A percentile compares a stretch with the other conserved stretches of the same genome.
phyloP scores from a whole-genome alignment of 2,329 filamentous ascomycete genomes.

The Colletotrichum chlorophyti region DNA sequence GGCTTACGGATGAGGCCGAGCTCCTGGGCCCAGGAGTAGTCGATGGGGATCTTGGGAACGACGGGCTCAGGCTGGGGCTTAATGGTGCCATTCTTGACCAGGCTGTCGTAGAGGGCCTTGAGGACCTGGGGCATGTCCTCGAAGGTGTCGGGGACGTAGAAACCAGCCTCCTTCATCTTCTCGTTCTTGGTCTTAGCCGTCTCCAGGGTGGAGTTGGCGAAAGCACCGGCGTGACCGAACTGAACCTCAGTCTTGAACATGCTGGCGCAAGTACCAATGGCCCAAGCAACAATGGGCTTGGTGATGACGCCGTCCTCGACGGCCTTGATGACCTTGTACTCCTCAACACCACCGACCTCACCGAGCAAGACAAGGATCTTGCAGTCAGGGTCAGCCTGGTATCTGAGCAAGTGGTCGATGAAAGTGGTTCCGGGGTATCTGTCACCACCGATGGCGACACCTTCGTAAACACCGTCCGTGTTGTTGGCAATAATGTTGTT shows the following conservation, averaged over 20 bases:
- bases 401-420: conserved; percentile 97
- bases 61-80: conserved; percentile 86
- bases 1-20: conserved; percentile 99
- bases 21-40: conserved; percentile 99
- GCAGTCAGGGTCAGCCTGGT: conserved; percentile 95
- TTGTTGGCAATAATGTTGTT: conserved; percentile 99
- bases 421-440: conserved; percentile 98
- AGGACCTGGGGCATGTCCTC: conserved; percentile 88
- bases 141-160: conserved; percentile 94
- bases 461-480: conserved; percentile 98
- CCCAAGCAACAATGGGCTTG: conserved; percentile 99
- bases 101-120: conserved; percentile 83
- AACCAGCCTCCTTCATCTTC: conserved; percentile 92
- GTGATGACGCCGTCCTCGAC: conserved; percentile 94
- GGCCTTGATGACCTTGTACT: conserved; percentile 99
- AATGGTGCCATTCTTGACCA: conserved; percentile 85
- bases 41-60: conserved; percentile 98
- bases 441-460: conserved; percentile 99
- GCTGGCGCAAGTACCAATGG: conserved; percentile 97
- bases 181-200: conserved; percentile 97
- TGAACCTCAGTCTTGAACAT: conserved; percentile 99
- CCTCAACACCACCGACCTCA: conserved; percentile 99
- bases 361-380: conserved; percentile 96
- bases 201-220: conserved; percentile 99
- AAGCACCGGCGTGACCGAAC: conserved; percentile 98